Conservation (phyloP, 2,329 filamentous ascomycete genomes). For the Alternaria arborescens region DNA sequence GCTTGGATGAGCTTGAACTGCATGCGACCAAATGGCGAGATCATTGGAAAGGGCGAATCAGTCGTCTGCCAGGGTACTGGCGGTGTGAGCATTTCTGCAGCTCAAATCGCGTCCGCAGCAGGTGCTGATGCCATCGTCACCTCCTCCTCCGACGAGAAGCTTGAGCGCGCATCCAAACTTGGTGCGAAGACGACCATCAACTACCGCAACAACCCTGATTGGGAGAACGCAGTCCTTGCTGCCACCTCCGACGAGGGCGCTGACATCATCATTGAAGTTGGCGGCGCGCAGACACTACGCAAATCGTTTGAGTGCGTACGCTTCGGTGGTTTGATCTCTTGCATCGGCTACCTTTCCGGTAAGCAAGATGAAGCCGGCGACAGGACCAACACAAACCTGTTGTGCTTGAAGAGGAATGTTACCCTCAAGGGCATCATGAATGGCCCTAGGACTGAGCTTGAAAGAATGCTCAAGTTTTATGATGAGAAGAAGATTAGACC, state of each 20-base stretch:
- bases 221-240: slow-evolving; percentile 66
- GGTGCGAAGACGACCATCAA: slow-evolving; percentile 69
- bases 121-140: slow-evolving; percentile 64
- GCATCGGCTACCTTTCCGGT: slow-evolving; percentile 56
- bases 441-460: slow-evolving; percentile 65
- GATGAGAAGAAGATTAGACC: slow-evolving; percentile 52
- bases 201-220: slow-evolving; percentile 66
- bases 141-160: slow-evolving; percentile 65
- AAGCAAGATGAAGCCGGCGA: slow-evolving; percentile 66
- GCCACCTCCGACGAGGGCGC: slow-evolving; percentile 54
- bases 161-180: slow-evolving; percentile 60
- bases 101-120: slow-evolving; percentile 54
- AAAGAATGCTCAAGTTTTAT: slow-evolving; percentile 55
- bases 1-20: slow-evolving; percentile 73
- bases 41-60: slow-evolving; percentile 53
- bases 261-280: slow-evolving; percentile 62
- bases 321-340: slow-evolving; percentile 54
- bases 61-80: slow-evolving; percentile 56
- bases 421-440: slow-evolving; percentile 69
- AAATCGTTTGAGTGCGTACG: slow-evolving; percentile 55
- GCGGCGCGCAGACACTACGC: slow-evolving; percentile 60
- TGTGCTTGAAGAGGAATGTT: slow-evolving; percentile 60
- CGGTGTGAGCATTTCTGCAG: slow-evolving; percentile 54
- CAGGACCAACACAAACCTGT: slow-evolving; percentile 67
- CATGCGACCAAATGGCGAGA: slow-evolving; percentile 63